phyloP scores from a whole-genome alignment of 441 rosid genomes.

The Manihot esculenta region DNA sequence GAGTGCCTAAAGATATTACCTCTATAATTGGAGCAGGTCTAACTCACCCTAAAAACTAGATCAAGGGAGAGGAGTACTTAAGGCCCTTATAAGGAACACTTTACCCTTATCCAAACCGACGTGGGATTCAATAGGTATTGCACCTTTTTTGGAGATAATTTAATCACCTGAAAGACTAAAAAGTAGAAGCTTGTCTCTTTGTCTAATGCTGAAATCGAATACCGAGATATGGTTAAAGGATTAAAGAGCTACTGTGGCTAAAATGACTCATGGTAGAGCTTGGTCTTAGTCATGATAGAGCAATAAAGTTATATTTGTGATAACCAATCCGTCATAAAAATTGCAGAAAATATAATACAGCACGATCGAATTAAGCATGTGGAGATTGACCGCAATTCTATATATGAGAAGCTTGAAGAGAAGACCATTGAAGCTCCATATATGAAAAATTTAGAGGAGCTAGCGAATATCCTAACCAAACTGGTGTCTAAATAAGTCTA shows the following conservation, averaged over 20 bases:
- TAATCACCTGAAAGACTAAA: neutral
- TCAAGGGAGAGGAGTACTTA: too few species aligned
- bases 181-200: neutral
- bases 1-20: too few species aligned
- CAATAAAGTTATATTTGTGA: neutral
- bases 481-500: too few species aligned
- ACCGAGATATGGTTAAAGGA: too few species aligned
- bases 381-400: neutral
- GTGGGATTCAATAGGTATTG: too few species aligned
- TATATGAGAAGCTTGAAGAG: neutral
- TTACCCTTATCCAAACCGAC: too few species aligned
- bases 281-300: too few species aligned
- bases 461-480: accelerated
- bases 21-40: too few species aligned
- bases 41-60: too few species aligned
- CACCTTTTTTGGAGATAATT: neutral
- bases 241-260: too few species aligned
- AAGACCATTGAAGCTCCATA: neutral
- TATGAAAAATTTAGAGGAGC: neutral
- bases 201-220: neutral
- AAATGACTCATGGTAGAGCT: too few species aligned
- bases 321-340: neutral
- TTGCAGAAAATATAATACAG: neutral
- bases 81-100: too few species aligned
- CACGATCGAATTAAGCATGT: neutral